Evolutionary conservation across 2,329 filamentous ascomycete genomes (phyloP).

Genomic region (Sarocladiaceae sp.): DNA sequence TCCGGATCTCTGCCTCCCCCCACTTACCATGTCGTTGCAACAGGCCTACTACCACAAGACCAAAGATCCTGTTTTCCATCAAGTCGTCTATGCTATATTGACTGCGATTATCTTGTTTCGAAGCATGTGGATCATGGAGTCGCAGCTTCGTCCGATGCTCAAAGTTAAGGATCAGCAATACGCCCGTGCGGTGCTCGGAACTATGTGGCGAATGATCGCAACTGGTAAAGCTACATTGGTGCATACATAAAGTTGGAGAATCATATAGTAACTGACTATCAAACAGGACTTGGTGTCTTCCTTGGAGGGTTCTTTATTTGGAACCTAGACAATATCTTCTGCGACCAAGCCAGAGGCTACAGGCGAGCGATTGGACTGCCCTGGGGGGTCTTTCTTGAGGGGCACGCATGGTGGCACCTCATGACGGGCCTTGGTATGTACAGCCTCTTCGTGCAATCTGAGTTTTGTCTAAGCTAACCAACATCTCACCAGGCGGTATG

Average conservation of each 20-base stretch:
- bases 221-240: slow-evolving; percentile 32
- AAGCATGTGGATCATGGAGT: slow-evolving; percentile 69
- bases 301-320: slow-evolving; percentile 70
- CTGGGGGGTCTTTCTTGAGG: slow-evolving; percentile 67
- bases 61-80: slow-evolving; percentile 77
- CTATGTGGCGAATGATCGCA: slow-evolving; percentile 72
- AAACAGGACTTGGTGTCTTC: slow-evolving; percentile 55
- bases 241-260: background rate
- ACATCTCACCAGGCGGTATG: no score
- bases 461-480: no score
- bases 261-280: background rate
- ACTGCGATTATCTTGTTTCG: slow-evolving; percentile 65
- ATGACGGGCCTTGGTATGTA: slow-evolving; percentile 65
- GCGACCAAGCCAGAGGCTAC: slow-evolving; percentile 57
- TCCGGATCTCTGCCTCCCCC: background rate
- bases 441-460: background rate
- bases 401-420: slow-evolving; percentile 61
- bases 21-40: background rate
- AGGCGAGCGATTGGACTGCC: slow-evolving; percentile 65
- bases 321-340: slow-evolving; percentile 75
- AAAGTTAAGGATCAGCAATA: slow-evolving; percentile 38
- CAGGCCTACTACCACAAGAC: slow-evolving; percentile 64
- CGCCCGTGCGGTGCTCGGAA: slow-evolving; percentile 31
- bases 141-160: slow-evolving; percentile 37
- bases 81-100: slow-evolving; percentile 68